Evolutionary conservation across 2,329 filamentous ascomycete species (phyloP), one percentile per base, ranked within the genome.

Genomic region (Hypoxylon sp.): DNA sequence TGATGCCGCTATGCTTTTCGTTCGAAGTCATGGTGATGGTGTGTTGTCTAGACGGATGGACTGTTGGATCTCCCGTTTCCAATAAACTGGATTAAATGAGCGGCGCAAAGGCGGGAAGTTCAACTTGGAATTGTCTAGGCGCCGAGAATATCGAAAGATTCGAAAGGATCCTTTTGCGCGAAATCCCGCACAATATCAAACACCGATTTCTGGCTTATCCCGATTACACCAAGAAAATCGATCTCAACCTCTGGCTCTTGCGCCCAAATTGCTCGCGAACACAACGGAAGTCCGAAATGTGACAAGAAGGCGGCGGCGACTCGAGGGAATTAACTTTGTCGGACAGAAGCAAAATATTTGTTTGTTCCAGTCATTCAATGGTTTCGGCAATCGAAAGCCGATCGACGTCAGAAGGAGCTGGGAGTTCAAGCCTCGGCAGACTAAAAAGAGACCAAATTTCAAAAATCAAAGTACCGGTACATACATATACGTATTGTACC

Each of bases 1-100:
- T 80, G 66, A 79, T 71, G 60, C 74, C 74, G 39, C 75, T 79
- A 24, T 61, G 64, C 14, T 60, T 61, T 26, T 73, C 69, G 42
- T 66, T 57, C 5, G 77, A 72, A 31, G 78, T 73, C 51, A 75
- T 74, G 54, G 74, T 67, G 57, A 69, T 69, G 60, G 70, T 31
- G 6, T 31, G 39, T 46, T 2, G 37, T 33, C 22, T 13, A 31
- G 3, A n/a, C 17, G 35, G 31, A 14, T 14, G 35, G 17, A n/a
- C 26, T 33, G 53, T 39, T 26, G 24, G 53, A 22, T 46, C 31
- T 44, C 37, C 33, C 14, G 17, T 22, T 22, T 22, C 8, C 52
- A 5, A n/a, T 17, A 31, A 5, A 17, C 26, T 17, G 29, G 24
- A 31, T 14, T 19, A 13, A 31, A 26, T 9, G 5, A 31, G 24